These are phyloP conservation scores for Quercus variabilis DNA, from an alignment of 306 rosid species.

Conservation along the genomic window DNA sequence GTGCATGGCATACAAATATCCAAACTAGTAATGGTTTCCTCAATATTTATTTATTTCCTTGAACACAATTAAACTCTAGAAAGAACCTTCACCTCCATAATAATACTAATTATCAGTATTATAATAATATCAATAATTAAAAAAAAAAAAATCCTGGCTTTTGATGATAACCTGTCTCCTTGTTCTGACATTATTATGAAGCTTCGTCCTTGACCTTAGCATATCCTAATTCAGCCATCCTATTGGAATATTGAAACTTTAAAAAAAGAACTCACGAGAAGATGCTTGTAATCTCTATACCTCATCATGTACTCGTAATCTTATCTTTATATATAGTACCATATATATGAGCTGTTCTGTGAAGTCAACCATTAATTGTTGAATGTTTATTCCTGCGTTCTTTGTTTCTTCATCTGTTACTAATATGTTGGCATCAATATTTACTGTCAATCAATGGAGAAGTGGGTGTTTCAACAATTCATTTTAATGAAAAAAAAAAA, in stretches of 20 bases:
- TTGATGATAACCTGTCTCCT: slow-evolving; percentile 50
- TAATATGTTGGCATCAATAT: slow-evolving; percentile 61
- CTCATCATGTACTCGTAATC: slow-evolving; percentile 48
- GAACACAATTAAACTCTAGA: slow-evolving; percentile 31
- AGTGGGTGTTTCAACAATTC: slow-evolving; percentile 20
- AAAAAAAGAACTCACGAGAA: slow-evolving; percentile 33
- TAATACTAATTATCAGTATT: neutral
- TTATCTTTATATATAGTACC: slow-evolving; percentile 44
- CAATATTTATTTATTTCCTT: slow-evolving; percentile 26
- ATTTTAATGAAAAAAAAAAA: neutral
- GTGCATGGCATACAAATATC: slow-evolving; percentile 42
- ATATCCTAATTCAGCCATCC: slow-evolving; percentile 65
- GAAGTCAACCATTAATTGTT: slow-evolving; percentile 58
- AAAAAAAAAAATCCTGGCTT: slow-evolving; percentile 14
- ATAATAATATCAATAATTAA: slow-evolving; percentile 6
- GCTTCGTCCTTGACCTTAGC: slow-evolving; percentile 42
- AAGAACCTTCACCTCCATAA: slow-evolving; percentile 35
- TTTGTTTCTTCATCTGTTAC: slow-evolving; percentile 27
- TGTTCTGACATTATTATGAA: slow-evolving; percentile 56
- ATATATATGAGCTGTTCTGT: slow-evolving; percentile 63
- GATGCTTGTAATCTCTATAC: slow-evolving; percentile 62
- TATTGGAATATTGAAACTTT: slow-evolving; percentile 24
- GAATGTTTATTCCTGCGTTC: slow-evolving; percentile 25
- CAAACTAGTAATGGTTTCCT: slow-evolving; percentile 34
- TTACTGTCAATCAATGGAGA: slow-evolving; percentile 15